Base-by-base conservation (phyloP, 495 filamentous ascomycete genomes). In the Endocarpon pusillum region DNA sequence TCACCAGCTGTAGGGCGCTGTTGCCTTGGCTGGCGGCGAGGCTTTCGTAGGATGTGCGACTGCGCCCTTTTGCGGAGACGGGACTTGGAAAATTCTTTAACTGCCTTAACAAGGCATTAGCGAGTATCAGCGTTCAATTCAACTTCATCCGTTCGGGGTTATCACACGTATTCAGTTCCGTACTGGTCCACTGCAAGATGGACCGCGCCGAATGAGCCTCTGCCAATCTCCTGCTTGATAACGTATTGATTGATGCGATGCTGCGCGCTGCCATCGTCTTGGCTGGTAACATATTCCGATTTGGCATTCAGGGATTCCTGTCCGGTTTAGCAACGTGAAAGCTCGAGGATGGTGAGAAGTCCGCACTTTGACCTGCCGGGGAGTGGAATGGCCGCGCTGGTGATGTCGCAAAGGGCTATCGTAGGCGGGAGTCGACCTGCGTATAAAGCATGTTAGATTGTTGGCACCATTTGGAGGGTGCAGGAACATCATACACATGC, bases 71-170 rank as follows among this genome's bases (percentile, higher is more conserved):
- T 94, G n/a, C 86, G 71, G 23, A 97, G 58, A 23, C 86, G 71
- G 3, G 83, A 70, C 52, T 97, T 97, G 33, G 87, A 94, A 56
- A 97, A 96, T 46, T 94, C 87, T 56, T 97, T 97, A 40, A 97
- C 74, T 34, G 89, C 87, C 85, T 94, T 39, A 10, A 15, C 26
- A 45, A 24, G 32, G 19, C 3, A 15, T 14, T 19, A 18, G 20
- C 9, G 30, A 4, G 6, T 19, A 17, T 14, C 15, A 32, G 4
- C 6, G 20, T 3, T 33, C 18, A 41, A n/a, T 20, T 31, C 37
- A 21, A n/a, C 33, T 4, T 32, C 25, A 19, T 30, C 22, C 21
- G 19, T 12, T 26, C 12, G 8, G 12, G 9, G 12, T 8, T 12
- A 8, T 8, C 9, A 8, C 9, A 94, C 87, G 72, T 76, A 96